phyloP scores from a whole-genome alignment of 2,329 filamentous ascomycete genomes.

The Sporothrix humicola region DNA sequence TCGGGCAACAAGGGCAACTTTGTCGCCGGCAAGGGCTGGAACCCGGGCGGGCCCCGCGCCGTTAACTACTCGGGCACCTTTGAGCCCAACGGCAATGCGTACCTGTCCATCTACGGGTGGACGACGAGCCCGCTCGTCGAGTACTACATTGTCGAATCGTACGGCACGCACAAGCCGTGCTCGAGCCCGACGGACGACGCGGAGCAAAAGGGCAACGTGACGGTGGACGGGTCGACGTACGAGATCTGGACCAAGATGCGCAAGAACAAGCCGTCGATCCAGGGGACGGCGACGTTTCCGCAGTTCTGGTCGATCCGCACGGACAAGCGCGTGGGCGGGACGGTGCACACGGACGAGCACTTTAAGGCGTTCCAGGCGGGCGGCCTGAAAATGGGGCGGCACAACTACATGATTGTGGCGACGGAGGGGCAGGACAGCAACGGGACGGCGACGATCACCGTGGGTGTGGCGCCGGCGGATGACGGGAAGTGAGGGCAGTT shows the following conservation, averaged over 20 bases:
- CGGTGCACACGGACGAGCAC: slow-evolving; percentile 53
- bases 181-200: slow-evolving; percentile 41
- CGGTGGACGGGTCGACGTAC: slow-evolving; percentile 45
- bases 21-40: slow-evolving; percentile 63
- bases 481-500: neutral
- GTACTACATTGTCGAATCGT: slow-evolving; percentile 38
- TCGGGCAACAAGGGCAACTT: slow-evolving; percentile 55
- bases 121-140: slow-evolving; percentile 36
- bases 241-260: slow-evolving; percentile 46
- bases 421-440: slow-evolving; percentile 57
- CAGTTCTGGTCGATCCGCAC: slow-evolving; percentile 59
- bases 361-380: slow-evolving; percentile 54
- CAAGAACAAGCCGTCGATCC: slow-evolving; percentile 52
- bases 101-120: slow-evolving; percentile 37
- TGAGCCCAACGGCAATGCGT: slow-evolving; percentile 55
- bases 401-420: slow-evolving; percentile 57
- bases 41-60: slow-evolving; percentile 48
- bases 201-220: slow-evolving; percentile 43
- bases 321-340: slow-evolving; percentile 56
- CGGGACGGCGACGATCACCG: slow-evolving; percentile 52
- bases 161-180: slow-evolving; percentile 37
- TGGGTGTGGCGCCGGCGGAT: slow-evolving; percentile 40
- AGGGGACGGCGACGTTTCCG: slow-evolving; percentile 55
- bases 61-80: slow-evolving; percentile 58
- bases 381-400: slow-evolving; percentile 52